Evolutionary conservation across 2,329 filamentous ascomycete species (phyloP), one percentile per base, ranked within the genome.

Genomic region (Trichoderma semiorbis): DNA sequence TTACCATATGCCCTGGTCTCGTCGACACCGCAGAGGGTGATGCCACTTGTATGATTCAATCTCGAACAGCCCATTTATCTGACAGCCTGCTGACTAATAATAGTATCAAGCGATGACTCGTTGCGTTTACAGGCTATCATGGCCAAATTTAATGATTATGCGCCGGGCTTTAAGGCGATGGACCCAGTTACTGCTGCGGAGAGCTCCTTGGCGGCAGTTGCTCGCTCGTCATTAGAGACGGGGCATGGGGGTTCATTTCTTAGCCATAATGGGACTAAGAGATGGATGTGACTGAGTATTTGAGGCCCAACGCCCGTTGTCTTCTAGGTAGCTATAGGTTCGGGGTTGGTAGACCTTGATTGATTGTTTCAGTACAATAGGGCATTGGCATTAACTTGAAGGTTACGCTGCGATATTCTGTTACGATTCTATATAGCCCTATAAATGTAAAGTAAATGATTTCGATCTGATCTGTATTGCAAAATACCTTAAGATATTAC

Each of bases 321-420:
- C 39, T 43, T 3, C 7, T 1, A 18, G 16, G n/a, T n/a, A n/a
- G 10, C 39, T 0, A 43, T n/a, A 43, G 7, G 3, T 43, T 4
- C 1, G 18, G 7, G 39, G 10, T 43, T 10, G 0, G 3, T 1
- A 3, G 3, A 1, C 16, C 0, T 43, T 8, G 18, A 0, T 39
- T 18, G 16, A n/a, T 10, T 3, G 1, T 43, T 43, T 39, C 7
- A 3, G 5, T 1, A 8, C 7, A 43, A 7, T 7, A 43, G 3
- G 16, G 18, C 3, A 5, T 43, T 10, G 18, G 1, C 1, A 43
- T 43, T 7, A 8, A 0, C 39, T 43, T 1, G 1, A 43, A n/a
- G 10, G 3, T 0, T 43, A 10, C 3, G 3, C 3, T 8, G 3
- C 16, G 4, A 39, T 5, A 43, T 43, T 39, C 16, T 2, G 16